Evolutionary conservation across 805 yeast genomes (phyloP).

Genomic region (Starmera pachycereana): DNA sequence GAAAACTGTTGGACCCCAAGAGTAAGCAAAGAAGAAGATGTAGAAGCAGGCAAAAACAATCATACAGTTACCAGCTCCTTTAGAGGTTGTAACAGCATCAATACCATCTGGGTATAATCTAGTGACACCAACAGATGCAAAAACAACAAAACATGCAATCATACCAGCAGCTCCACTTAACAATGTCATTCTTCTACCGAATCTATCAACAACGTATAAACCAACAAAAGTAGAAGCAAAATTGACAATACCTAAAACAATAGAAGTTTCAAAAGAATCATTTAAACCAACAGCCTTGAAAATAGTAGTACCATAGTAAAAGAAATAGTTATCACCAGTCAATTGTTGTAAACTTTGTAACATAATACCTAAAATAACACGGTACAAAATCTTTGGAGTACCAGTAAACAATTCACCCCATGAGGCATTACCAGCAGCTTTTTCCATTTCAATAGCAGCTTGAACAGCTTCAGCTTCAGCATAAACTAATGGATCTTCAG

Average conservation of each 20-base stretch:
- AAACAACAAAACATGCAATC: conserved; percentile 35
- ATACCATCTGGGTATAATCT: conserved; percentile 30
- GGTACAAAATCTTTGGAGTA: conserved; percentile 46
- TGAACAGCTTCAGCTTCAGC: conserved; percentile 47
- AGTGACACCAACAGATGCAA: conserved; percentile 54
- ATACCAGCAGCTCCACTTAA: conserved; percentile 40
- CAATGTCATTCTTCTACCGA: conserved; percentile 42
- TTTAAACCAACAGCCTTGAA: conserved; percentile 50
- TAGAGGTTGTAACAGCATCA: conserved; percentile 32
- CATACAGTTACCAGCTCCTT: conserved; percentile 59
- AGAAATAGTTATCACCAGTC: conserved; percentile 58
- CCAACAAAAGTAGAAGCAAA: conserved; percentile 46
- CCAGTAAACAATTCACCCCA: conserved; percentile 61
- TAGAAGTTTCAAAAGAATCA: conserved; percentile 50
- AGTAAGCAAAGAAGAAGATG: conserved; percentile 62
- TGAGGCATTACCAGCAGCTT: conserved; percentile 50
- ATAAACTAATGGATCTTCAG: conserved; percentile 44
- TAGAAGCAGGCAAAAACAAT: conserved; percentile 59
- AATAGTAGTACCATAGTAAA: conserved; percentile 55
- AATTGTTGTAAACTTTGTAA: conserved; percentile 58
- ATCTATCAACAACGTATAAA: conserved; percentile 38
- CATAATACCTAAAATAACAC: conserved; percentile 39
- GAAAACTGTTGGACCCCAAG: conserved; percentile 66
- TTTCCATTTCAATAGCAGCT: conserved; percentile 54
- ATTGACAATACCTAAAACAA: conserved; percentile 49